A percentile compares a stretch with the other conserved stretches of the same genome.
These are phyloP conservation scores for Teratosphaeria pseudoeucalypti DNA, from an alignment of 2,329 filamentous ascomycete genomes.

Conservation along the genomic window DNA sequence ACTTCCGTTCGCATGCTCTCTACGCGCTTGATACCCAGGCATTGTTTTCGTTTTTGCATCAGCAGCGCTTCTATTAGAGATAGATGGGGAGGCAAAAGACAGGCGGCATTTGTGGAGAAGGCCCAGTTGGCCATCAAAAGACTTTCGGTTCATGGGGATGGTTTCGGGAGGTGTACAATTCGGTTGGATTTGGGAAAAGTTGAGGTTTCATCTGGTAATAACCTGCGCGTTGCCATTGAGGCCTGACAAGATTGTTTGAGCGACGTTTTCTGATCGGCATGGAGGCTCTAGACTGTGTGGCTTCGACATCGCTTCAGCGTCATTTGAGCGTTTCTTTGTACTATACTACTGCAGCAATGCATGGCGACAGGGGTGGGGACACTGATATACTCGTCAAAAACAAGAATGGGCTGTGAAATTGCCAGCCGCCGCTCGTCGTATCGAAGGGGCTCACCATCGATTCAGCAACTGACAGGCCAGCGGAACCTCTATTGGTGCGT, in stretches of 20 bases:
- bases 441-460: not conserved
- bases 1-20: slow-evolving; percentile 7
- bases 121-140: slow-evolving; percentile 5
- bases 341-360: not conserved
- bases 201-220: not conserved
- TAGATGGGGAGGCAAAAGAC: slow-evolving; percentile 13
- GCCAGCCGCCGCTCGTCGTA: not conserved
- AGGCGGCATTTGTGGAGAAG: slow-evolving; percentile 11
- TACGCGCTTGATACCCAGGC: slow-evolving; percentile 19
- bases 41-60: slow-evolving; percentile 18
- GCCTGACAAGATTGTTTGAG: not conserved
- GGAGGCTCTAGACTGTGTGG: not conserved
- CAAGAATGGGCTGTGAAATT: not conserved
- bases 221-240: not conserved
- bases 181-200: not conserved
- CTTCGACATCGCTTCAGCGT: not conserved
- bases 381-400: not conserved
- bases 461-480: not conserved
- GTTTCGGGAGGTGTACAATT: not conserved
- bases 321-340: not conserved
- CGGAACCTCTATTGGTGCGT: not conserved
- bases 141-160: not conserved
- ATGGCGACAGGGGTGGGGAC: not conserved
- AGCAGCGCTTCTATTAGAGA: slow-evolving; percentile 20
- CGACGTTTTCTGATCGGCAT: not conserved